Conservation (phyloP, 306 rosid species). For the Gynostemma pentaphyllum region DNA sequence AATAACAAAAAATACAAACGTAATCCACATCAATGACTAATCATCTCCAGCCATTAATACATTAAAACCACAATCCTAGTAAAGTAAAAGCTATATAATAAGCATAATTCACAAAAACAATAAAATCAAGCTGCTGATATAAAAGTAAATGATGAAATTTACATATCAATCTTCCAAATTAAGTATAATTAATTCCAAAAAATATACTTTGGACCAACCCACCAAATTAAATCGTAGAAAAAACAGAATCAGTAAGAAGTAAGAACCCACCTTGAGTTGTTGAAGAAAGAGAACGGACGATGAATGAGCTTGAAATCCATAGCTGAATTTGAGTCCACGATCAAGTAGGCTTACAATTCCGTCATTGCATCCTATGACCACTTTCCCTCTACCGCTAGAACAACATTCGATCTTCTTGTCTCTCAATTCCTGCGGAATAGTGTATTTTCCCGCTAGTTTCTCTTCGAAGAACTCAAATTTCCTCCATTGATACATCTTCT, state of each 20-base stretch:
- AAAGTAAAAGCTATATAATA: not conserved
- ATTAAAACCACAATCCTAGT: not conserved
- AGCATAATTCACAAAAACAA: not conserved
- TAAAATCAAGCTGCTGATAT: not conserved
- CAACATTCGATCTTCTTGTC: slow-evolving; percentile 66
- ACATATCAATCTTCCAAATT: not conserved
- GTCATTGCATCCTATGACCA: slow-evolving; percentile 73
- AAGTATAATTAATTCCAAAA: not conserved
- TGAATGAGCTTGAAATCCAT: slow-evolving; percentile 74
- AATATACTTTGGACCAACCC: not conserved
- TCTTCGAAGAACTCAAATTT: slow-evolving; percentile 96
- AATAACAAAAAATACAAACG: not conserved
- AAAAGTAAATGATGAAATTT: not conserved
- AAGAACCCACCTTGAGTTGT: slow-evolving; percentile 74
- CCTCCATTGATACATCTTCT: slow-evolving; percentile 86
- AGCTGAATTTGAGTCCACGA: slow-evolving; percentile 80
- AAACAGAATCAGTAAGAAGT: not conserved
- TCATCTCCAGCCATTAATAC: not conserved
- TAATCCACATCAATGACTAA: not conserved
- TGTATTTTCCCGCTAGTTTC: slow-evolving; percentile 55
- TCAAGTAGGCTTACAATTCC: slow-evolving; percentile 74
- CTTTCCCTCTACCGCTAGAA: slow-evolving; percentile 91
- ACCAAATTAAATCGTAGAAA: not conserved
- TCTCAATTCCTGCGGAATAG: slow-evolving; percentile 50
- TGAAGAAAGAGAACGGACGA: slow-evolving; percentile 72